A percentile compares a stretch with the other conserved stretches of the same genome.
These are phyloP conservation scores for Mycena amicta DNA, from an alignment of 768 basidiomycete species.

Conservation along the genomic window DNA sequence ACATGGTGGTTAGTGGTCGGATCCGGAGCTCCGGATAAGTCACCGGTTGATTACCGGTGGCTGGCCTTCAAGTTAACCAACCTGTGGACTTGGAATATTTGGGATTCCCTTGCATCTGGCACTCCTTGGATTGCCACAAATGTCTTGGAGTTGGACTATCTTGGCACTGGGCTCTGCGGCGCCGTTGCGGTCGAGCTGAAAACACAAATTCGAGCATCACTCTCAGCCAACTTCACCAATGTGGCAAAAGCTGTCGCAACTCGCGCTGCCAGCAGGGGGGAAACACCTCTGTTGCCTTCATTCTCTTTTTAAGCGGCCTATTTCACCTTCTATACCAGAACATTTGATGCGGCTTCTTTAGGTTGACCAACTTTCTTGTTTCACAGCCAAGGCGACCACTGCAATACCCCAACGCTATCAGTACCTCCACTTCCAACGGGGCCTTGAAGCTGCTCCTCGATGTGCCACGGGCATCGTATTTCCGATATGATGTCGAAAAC, in stretches of 20 bases:
- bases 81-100: no score
- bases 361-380: constrained; percentile 2
- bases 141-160: constrained; percentile 7
- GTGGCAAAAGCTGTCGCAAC: constrained; percentile 8
- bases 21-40: background rate
- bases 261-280: constrained; percentile 13
- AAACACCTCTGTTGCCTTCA: constrained; percentile 15
- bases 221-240: background rate
- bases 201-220: background rate
- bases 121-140: no score
- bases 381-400: constrained; percentile 18
- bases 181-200: constrained; percentile 10
- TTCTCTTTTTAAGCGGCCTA: constrained; percentile 17
- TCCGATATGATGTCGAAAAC: constrained; percentile 21
- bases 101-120: no score
- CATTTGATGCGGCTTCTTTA: constrained; percentile 20
- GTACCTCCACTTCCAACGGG: constrained; percentile 25
- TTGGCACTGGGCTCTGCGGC: constrained; percentile 9
- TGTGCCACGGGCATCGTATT: constrained; percentile 16
- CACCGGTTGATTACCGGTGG: background rate
- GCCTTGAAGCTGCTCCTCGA: constrained; percentile 25
- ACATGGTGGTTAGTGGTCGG: background rate
- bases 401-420: constrained; percentile 24
- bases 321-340: constrained; percentile 15
- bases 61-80: no score